Conservation (phyloP, 2,329 filamentous ascomycete genomes). For the Xylogone sp. region DNA sequence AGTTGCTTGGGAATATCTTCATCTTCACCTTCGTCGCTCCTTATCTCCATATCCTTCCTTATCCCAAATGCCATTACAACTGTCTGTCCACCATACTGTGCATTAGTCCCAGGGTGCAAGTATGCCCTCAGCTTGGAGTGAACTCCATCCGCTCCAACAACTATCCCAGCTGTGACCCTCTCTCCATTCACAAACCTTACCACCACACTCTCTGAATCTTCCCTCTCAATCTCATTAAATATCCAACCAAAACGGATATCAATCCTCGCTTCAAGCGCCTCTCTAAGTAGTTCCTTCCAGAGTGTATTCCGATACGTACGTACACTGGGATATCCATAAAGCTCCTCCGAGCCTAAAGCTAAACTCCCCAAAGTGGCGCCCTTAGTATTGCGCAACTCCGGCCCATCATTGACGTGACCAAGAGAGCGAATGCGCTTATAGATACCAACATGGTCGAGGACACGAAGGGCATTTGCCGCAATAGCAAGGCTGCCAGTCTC, state of each 20-base stretch:
- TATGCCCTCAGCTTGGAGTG: not conserved
- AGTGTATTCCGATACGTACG: not conserved
- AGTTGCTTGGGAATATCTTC: not conserved
- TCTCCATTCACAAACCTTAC: slow-evolving; percentile 3
- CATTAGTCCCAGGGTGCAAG: not conserved
- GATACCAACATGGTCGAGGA: slow-evolving; percentile 46
- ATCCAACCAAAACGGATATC: not conserved
- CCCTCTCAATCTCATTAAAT: not conserved
- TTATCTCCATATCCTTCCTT: not conserved
- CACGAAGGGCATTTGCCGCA: slow-evolving; percentile 51
- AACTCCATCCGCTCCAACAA: slow-evolving; percentile 3
- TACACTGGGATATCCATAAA: not conserved
- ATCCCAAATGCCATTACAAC: not conserved
- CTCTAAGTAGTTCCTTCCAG: not conserved
- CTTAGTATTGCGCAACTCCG: not conserved
- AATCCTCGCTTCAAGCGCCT: not conserved
- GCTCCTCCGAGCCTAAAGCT: not conserved
- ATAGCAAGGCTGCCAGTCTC: slow-evolving; percentile 50
- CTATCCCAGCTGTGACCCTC: not conserved
- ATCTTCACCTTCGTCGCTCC: too few species aligned
- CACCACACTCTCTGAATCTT: not conserved
- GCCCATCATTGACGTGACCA: slow-evolving; percentile 32
- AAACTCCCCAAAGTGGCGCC: not conserved
- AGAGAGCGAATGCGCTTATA: slow-evolving; percentile 38
- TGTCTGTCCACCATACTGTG: not conserved